A percentile compares a stretch with the other conserved stretches of the same genome.
Evolutionary conservation across 176 grass and related monocot species (phyloP).

Genomic region (Bonia amplexicaulis): DNA sequence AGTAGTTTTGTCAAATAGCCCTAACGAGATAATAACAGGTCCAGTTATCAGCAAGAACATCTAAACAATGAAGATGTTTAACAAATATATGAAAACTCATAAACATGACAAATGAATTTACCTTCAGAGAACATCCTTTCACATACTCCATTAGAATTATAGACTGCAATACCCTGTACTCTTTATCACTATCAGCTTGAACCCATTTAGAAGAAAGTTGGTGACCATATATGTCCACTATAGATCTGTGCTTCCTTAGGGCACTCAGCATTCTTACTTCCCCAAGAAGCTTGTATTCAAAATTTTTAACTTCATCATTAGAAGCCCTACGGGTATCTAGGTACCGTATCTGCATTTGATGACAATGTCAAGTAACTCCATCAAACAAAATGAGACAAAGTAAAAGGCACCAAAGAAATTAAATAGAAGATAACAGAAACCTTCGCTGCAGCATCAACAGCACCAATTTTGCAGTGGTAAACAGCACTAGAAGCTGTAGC

Average conservation of each 20-base stretch:
- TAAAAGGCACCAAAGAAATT: neutral
- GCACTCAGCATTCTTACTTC: slow-evolving; percentile 93
- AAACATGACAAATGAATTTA: slow-evolving; percentile 26
- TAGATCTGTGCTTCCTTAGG: slow-evolving; percentile 76
- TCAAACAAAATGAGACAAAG: slow-evolving; percentile 13
- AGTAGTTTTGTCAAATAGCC: slow-evolving; percentile 63
- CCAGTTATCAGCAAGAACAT: slow-evolving; percentile 6
- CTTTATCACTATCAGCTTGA: slow-evolving; percentile 56
- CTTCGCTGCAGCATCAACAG: slow-evolving; percentile 75
- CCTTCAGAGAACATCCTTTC: slow-evolving; percentile 90
- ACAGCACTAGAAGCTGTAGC: slow-evolving; percentile 55
- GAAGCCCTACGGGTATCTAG: slow-evolving; percentile 53
- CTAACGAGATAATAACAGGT: slow-evolving; percentile 33
- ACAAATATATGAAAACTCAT: neutral
- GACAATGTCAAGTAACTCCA: slow-evolving; percentile 15
- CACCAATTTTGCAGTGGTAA: slow-evolving; percentile 83
- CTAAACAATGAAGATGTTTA: slow-evolving; percentile 6
- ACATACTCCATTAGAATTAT: slow-evolving; percentile 90
- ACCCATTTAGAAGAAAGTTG: slow-evolving; percentile 94
- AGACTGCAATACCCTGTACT: slow-evolving; percentile 82
- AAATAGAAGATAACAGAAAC: slow-evolving; percentile 35
- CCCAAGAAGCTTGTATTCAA: slow-evolving; percentile 76
- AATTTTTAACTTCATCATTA: slow-evolving; percentile 57
- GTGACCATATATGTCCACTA: slow-evolving; percentile 90
- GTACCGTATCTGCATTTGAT: slow-evolving; percentile 53